These are phyloP conservation scores for Ocimum tenuiflorum DNA, from an alignment of 257 asterid genomes.

Conservation along the genomic window DNA sequence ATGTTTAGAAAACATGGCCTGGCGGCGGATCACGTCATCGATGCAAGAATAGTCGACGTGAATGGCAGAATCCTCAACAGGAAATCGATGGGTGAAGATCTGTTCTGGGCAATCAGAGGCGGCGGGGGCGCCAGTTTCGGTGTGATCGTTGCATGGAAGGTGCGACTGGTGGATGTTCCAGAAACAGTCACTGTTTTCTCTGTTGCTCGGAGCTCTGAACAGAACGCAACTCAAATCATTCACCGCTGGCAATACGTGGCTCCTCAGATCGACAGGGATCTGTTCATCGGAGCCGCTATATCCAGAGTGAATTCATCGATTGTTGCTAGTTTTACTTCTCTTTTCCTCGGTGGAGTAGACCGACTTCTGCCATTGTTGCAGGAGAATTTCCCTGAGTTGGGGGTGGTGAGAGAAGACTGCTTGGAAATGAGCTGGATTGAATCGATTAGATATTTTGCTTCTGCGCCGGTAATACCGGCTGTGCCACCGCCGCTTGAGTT, in stretches of 20 bases:
- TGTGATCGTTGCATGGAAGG: constrained; percentile 19
- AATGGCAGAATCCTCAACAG: not conserved
- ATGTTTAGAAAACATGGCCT: not conserved
- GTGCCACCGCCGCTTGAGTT: not conserved
- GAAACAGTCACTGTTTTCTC: constrained; percentile 12
- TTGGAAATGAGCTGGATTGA: constrained; percentile 32
- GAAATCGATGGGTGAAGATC: not conserved
- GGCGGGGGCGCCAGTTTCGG: constrained; percentile 27
- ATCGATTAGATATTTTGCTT: constrained; percentile 17
- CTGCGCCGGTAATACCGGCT: constrained; percentile 2
- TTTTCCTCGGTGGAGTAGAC: constrained; percentile 32
- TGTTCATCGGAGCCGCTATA: constrained; percentile 10
- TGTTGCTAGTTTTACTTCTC: not conserved
- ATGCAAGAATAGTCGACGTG: constrained; percentile 1
- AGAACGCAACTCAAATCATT: constrained; percentile 17
- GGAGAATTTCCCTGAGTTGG: constrained; percentile 31
- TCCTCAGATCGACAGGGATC: not conserved
- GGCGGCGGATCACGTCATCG: not conserved
- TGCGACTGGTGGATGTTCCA: constrained; percentile 21
- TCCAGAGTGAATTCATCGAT: constrained; percentile 11
- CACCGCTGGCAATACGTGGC: constrained; percentile 24
- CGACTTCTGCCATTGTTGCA: constrained; percentile 19
- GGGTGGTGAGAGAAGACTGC: constrained; percentile 30
- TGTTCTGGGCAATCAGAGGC: constrained; percentile 16
- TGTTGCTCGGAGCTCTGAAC: not conserved